Evolutionary conservation across 2,329 filamentous ascomycete species (phyloP).

Genomic region (Harringtonia aguacate): DNA sequence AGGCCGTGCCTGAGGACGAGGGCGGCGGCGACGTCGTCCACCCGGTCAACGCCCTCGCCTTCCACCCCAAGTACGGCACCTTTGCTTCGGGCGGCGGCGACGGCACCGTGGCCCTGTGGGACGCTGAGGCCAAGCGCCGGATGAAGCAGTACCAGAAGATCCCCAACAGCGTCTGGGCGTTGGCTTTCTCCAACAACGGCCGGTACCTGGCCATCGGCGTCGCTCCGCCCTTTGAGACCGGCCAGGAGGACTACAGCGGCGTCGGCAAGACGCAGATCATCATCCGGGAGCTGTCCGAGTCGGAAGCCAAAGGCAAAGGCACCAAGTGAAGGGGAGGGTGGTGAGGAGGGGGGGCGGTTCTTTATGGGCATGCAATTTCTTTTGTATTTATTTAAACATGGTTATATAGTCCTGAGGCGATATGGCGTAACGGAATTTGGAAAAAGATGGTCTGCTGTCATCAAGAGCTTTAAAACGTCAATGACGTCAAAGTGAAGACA

Average conservation of each 20-base stretch:
- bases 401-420: neutral
- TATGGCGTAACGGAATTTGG: no score
- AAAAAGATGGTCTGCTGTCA: neutral
- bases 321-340: slow-evolving; percentile 48
- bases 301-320: slow-evolving; percentile 78
- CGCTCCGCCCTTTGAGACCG: slow-evolving; percentile 81
- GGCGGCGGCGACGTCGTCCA: slow-evolving; percentile 72
- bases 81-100: slow-evolving; percentile 88
- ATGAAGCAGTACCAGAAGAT: slow-evolving; percentile 85
- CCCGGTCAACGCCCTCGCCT: slow-evolving; percentile 81
- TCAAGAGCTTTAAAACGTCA: no score
- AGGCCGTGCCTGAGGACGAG: slow-evolving; percentile 51
- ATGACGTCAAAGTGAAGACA: no score
- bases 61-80: slow-evolving; percentile 73
- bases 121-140: slow-evolving; percentile 79
- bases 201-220: slow-evolving; percentile 69
- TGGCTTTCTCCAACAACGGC: slow-evolving; percentile 70
- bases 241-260: slow-evolving; percentile 65
- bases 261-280: slow-evolving; percentile 67
- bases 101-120: slow-evolving; percentile 87
- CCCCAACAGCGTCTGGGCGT: slow-evolving; percentile 62
- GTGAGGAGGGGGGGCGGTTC: neutral
- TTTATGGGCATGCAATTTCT: neutral
- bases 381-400: neutral
- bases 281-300: slow-evolving; percentile 74